Evolutionary conservation across 2,329 filamentous ascomycete genomes (phyloP).

Genomic region (Thyridium curvatum): DNA sequence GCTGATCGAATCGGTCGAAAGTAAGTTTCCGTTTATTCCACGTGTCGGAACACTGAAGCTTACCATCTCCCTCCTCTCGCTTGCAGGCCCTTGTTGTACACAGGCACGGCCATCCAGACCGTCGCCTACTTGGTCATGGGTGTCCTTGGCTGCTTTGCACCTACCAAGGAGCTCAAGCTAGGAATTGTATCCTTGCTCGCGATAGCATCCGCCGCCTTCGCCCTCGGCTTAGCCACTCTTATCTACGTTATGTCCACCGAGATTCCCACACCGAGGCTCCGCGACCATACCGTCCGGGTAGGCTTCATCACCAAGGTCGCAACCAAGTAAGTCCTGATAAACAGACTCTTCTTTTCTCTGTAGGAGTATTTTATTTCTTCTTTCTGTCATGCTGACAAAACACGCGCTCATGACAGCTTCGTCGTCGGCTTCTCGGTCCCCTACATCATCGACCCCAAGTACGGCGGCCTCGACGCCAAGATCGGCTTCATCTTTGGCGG

Average conservation of each 20-base stretch:
- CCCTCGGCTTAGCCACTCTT: conserved; percentile 24
- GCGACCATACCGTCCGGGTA: conserved; percentile 21
- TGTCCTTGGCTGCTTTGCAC: conserved; percentile 22
- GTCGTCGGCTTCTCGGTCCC: conserved; percentile 15
- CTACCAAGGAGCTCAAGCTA: too few species aligned
- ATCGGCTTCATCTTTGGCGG: conserved; percentile 17
- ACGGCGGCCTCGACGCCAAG: conserved; percentile 15
- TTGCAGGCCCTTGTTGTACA: conserved; percentile 12
- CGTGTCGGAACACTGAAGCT: too few species aligned
- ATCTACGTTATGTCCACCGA: conserved; percentile 27
- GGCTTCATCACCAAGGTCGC: conserved; percentile 21
- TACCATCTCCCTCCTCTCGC: too few species aligned
- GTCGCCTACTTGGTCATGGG: conserved; percentile 26
- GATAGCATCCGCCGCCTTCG: conserved; percentile 21
- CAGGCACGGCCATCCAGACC: conserved; percentile 19
- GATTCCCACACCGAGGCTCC: conserved; percentile 20
- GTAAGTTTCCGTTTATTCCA: too few species aligned
- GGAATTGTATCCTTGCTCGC: conserved; percentile 19
- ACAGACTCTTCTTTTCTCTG: too few species aligned
- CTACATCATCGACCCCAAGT: conserved; percentile 19
- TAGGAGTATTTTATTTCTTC: too few species aligned
- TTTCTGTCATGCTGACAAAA: too few species aligned
- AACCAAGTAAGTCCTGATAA: conserved; percentile 8
- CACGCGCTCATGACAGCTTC: too few species aligned
- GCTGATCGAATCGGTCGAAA: too few species aligned